Conservation (phyloP, 345 rosid species). For the Euclidium syriacum region DNA sequence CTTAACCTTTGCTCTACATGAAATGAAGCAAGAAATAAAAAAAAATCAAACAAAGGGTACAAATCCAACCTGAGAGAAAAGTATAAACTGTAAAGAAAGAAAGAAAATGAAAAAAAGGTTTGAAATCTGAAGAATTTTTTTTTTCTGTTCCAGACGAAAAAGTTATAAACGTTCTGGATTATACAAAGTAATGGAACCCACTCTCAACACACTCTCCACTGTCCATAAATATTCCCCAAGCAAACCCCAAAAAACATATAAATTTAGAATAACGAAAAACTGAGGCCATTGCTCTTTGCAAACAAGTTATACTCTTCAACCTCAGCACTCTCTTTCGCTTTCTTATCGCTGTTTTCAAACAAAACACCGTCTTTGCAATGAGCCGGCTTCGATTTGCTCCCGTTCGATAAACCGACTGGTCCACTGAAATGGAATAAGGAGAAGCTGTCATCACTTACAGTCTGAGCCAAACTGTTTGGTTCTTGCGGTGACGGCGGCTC, state of each 20-base stretch:
- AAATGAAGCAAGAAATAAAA: background rate
- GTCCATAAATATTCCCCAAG: background rate
- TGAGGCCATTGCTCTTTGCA: slow-evolving; percentile 60
- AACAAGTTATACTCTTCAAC: slow-evolving; percentile 91
- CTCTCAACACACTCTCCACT: background rate
- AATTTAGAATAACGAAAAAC: slow-evolving; percentile 58
- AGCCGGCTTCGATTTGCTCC: slow-evolving; percentile 35
- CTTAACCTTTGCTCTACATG: slow-evolving; percentile 6
- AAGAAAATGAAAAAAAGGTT: background rate
- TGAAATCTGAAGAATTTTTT: background rate
- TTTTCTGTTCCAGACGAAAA: slow-evolving; percentile 9
- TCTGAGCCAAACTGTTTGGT: background rate
- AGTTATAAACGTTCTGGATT: slow-evolving; percentile 9
- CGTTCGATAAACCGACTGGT: slow-evolving; percentile 61
- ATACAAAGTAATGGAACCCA: slow-evolving; percentile 10
- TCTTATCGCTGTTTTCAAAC: slow-evolving; percentile 29
- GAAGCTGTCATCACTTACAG: slow-evolving; percentile 36
- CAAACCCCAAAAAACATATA: slow-evolving; percentile 33
- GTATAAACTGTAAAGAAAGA: background rate
- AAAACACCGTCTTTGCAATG: slow-evolving; percentile 43
- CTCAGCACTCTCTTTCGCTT: slow-evolving; percentile 26
- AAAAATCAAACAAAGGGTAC: background rate
- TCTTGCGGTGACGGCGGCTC: slow-evolving; percentile 32
- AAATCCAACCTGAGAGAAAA: slow-evolving; percentile 7
- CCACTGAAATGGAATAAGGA: slow-evolving; percentile 91